Evolutionary conservation across 2,329 filamentous ascomycete species (phyloP), one percentile per base, ranked within the genome.

Genomic region (Ascochyta clinopodiicola): DNA sequence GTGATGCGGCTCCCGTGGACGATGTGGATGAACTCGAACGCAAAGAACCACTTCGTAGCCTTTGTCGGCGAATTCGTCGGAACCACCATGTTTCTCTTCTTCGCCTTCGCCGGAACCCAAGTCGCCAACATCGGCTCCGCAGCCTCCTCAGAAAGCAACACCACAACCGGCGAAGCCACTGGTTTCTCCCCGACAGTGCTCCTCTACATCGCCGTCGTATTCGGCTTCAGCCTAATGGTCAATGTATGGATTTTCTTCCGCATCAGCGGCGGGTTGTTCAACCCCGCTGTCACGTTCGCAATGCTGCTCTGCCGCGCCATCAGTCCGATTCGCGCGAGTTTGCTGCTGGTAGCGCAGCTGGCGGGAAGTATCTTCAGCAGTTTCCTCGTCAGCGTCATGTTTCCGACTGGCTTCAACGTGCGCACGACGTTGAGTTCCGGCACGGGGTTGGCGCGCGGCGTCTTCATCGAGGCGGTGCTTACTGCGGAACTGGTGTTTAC

Each of bases 51-150:
- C 47, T 67, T 81, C 57, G 73, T 81, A 21, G 78, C 79, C 47
- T 79, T 80, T 67, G 62, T 80, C 9, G 80, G 80, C 75, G 78
- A 80, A 48, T 79, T 76, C 42, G 75, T 79, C 7, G 78, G 78
- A 24, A 80, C 78, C 0, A 74, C 76, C 7, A 73, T 80, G 55
- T 80, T 80, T 49, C 70, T 80, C 29, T 80, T 75, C 69, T 78
- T 80, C 47, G 78, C 78, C 15, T 74, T 80, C 36, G 68, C 71
- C 1, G 78, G 77, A 6, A 77, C 78, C 1, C 78, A 80, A 50
- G 77, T 79, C n/a, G 78, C 78, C 21, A 80, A 80, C 60, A 76
- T 83, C 17, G 79, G 76, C 31, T 82, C 78, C 54, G 37, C 25
- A 8, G 76, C 54, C 4, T 40, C 55, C 2, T 59, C 61, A 39